Evolutionary conservation across 495 filamentous ascomycete genomes (phyloP), one percentile per base, ranked within the genome.

Genomic region (Penicillium canariense): DNA sequence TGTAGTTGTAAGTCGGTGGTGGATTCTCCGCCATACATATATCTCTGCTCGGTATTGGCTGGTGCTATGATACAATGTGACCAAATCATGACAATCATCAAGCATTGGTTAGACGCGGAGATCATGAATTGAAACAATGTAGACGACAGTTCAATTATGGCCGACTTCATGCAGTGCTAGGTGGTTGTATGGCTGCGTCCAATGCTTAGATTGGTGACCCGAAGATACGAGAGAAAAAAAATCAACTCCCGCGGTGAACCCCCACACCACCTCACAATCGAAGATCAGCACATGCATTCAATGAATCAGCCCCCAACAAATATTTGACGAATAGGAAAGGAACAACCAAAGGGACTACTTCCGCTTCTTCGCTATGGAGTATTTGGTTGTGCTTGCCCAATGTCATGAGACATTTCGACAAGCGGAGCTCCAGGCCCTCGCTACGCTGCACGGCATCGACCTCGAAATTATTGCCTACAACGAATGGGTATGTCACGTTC

Each of bases 331-430:
- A 45, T 5, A 7, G 14, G 15, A 36, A 46, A 34, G 20, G 51
- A 15, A 12, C 43, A 25, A 17, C 27, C 32, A 43, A 32, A 47
- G 10, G 25, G 25, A 36, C 22, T 7, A 31, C 6, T 4, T 25
- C 5, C 15, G 12, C 34, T 12, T 38, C 12, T 0, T 43, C 48
- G 38, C 15, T 42, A 86, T 90, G 82, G 84, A 94, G 52, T 97
- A 87, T 61, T 82, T 99, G 40, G 85, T 99, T 53, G 87, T 93
- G 56, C 90, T 97, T 65, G 90, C 86, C 10, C 95, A 97, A 68
- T 76, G 80, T 47, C 91, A 97, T 67, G 90, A 97, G 77, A 87
- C 82, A 12, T 99, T 99, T 67, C 88, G 92, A 48, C 80, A 81
- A 52, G 80, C 92, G 8, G 94, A 99, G 69, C 78, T 97, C n/a